Percentiles rank a stretch among this genome's conserved stretches.
phyloP scores from a whole-genome alignment of 352 stramenopile genomes.

The Pythium dissotocum region DNA sequence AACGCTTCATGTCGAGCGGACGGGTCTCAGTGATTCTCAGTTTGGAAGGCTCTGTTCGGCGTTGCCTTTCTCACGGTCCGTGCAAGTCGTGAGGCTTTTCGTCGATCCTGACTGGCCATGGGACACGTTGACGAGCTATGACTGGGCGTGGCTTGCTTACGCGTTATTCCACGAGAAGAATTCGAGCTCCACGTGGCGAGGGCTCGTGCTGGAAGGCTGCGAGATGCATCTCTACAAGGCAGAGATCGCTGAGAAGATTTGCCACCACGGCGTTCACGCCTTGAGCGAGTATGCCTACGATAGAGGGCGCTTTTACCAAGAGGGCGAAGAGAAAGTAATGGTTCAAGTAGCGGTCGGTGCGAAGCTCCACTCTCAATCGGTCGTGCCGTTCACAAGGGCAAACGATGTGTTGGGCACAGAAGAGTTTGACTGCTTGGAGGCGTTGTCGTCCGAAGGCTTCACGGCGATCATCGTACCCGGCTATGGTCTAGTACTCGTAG shows the following conservation, averaged over 20 bases:
- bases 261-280: background rate
- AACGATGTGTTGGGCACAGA: background rate
- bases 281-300: background rate
- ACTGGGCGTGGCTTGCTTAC: constrained; percentile 14
- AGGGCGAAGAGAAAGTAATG: too few relatives aligned
- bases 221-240: background rate
- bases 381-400: background rate
- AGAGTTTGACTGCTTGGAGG: background rate
- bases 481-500: background rate
- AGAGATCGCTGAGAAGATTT: background rate
- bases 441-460: background rate
- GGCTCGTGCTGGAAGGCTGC: constrained; percentile 16
- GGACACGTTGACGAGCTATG: background rate
- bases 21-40: constrained; percentile 1
- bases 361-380: background rate
- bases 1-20: background rate
- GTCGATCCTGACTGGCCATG: constrained; percentile 11
- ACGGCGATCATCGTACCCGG: background rate
- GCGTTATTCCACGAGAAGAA: constrained; percentile 10
- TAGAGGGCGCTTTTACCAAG: too few relatives aligned
- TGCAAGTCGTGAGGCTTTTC: background rate
- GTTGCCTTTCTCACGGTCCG: background rate
- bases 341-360: background rate
- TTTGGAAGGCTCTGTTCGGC: constrained; percentile 4
- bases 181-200: constrained; percentile 3